phyloP scores from a whole-genome alignment of 768 basidiomycete genomes.

The Thelephora ganbajun region DNA sequence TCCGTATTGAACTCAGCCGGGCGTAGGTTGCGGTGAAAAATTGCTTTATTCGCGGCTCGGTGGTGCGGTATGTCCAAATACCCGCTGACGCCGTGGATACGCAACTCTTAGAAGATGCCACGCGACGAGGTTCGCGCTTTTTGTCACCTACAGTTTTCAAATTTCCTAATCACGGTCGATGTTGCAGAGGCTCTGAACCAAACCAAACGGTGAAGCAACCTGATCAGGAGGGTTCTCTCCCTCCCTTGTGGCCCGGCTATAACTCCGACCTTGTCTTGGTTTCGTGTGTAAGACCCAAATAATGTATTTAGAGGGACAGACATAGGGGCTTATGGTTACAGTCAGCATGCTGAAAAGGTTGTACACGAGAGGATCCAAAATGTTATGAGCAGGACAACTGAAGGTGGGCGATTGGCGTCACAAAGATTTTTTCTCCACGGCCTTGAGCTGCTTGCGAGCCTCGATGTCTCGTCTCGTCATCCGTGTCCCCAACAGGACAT shows the following conservation, averaged over 20 bases:
- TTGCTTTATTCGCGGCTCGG: constrained; percentile 96
- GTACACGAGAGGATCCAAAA: too few relatives aligned
- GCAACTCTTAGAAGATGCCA: constrained; percentile 90
- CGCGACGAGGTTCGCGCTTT: constrained; percentile 63
- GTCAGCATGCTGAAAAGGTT: too few relatives aligned
- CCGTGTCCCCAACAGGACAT: constrained; percentile 68
- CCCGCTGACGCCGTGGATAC: constrained; percentile 91
- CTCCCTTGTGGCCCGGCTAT: too few relatives aligned
- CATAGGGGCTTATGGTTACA: too few relatives aligned
- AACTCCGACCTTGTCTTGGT: too few relatives aligned
- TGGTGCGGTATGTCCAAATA: constrained; percentile 94
- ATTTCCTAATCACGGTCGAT: background rate
- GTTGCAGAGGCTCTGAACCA: constrained; percentile 27
- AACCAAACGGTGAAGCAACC: constrained; percentile 25
- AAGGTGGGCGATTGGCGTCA: too few relatives aligned
- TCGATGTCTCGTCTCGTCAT: constrained; percentile 63
- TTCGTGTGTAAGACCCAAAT: too few relatives aligned
- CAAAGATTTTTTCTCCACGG: background rate
- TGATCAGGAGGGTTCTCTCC: too few relatives aligned
- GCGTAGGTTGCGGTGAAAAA: constrained; percentile 94
- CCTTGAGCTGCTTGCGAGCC: constrained; percentile 11
- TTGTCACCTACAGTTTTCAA: background rate
- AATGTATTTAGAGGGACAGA: too few relatives aligned
- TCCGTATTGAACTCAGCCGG: background rate
- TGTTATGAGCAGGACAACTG: too few relatives aligned